These are phyloP conservation scores for Clonostachys solani DNA, from an alignment of 2,329 filamentous ascomycete species.

Conservation along the genomic window DNA sequence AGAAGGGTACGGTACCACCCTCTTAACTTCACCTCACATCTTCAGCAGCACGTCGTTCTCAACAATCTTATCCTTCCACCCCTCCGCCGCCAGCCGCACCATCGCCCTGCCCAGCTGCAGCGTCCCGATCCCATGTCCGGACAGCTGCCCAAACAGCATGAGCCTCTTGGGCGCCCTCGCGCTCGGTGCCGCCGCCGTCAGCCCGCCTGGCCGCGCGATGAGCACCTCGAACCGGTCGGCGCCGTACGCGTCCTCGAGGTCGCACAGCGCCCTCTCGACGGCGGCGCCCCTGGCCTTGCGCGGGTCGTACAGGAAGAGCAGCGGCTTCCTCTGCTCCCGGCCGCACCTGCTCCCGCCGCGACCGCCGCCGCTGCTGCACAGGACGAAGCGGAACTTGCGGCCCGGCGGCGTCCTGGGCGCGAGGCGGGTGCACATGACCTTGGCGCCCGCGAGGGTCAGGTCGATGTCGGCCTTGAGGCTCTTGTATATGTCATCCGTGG, in stretches of 20 bases:
- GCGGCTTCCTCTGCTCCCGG: constrained; percentile 24
- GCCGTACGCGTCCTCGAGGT: constrained; percentile 25
- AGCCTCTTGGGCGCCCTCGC: constrained; percentile 14
- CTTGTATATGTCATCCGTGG: constrained; percentile 38
- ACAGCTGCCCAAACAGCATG: constrained; percentile 19
- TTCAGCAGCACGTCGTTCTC: not conserved
- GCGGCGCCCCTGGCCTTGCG: constrained; percentile 28
- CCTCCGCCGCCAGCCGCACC: constrained; percentile 27
- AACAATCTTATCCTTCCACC: constrained; percentile 24
- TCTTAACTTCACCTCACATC: not conserved
- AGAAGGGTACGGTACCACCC: too few species aligned
- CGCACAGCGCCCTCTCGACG: constrained; percentile 30
- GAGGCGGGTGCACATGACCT: constrained; percentile 39
- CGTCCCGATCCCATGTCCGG: constrained; percentile 23
- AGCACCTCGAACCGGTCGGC: constrained; percentile 25
- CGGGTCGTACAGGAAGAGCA: constrained; percentile 28
- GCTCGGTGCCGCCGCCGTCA: constrained; percentile 17
- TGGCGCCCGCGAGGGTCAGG: constrained; percentile 56
- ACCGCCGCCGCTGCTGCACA: constrained; percentile 31
- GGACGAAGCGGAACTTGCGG: constrained; percentile 34
- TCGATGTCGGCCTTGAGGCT: constrained; percentile 50
- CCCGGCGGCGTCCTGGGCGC: constrained; percentile 18
- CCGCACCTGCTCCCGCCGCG: constrained; percentile 23
- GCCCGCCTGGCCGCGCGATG: constrained; percentile 26
- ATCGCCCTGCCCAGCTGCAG: constrained; percentile 27